These are phyloP conservation scores for Omphalotus guepiniiformis DNA, from an alignment of 768 basidiomycete species.

Conservation along the genomic window DNA sequence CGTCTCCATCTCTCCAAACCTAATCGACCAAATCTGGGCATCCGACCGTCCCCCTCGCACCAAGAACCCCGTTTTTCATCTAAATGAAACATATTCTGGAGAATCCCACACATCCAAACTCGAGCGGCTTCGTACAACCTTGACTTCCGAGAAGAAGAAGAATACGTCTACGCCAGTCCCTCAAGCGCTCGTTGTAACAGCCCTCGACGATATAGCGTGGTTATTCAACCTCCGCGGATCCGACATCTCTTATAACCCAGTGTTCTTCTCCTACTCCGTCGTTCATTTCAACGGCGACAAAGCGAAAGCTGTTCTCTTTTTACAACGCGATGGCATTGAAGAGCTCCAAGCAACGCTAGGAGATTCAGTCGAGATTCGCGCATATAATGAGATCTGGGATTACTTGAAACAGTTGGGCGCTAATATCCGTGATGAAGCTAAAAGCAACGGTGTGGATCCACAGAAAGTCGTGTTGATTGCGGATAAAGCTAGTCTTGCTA, in stretches of 20 bases:
- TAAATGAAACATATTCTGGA: constrained; percentile 74
- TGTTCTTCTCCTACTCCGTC: constrained; percentile 91
- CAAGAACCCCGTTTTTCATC: constrained; percentile 57
- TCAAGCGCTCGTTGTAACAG: constrained; percentile 71
- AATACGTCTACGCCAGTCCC: constrained; percentile 21
- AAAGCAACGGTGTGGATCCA: not conserved
- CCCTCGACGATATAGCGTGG: constrained; percentile 95
- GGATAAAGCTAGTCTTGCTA: constrained; percentile 74
- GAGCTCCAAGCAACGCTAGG: constrained; percentile 40
- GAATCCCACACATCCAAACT: constrained; percentile 68
- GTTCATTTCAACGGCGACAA: constrained; percentile 37
- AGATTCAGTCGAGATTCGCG: constrained; percentile 54
- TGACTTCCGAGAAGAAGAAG: constrained; percentile 41
- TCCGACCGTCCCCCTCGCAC: constrained; percentile 65
- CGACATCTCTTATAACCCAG: constrained; percentile 87
- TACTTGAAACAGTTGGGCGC: constrained; percentile 50
- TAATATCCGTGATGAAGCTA: not conserved
- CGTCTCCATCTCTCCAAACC: constrained; percentile 64
- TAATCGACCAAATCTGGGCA: constrained; percentile 78
- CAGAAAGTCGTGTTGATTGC: constrained; percentile 69
- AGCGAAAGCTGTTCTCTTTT: constrained; percentile 56
- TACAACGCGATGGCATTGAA: constrained; percentile 52
- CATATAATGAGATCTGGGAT: constrained; percentile 66
- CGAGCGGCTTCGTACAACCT: constrained; percentile 49
- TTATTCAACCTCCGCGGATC: constrained; percentile 87